Evolutionary conservation across 2,329 filamentous ascomycete species (phyloP).

Genomic region (Colletotrichum lentis): DNA sequence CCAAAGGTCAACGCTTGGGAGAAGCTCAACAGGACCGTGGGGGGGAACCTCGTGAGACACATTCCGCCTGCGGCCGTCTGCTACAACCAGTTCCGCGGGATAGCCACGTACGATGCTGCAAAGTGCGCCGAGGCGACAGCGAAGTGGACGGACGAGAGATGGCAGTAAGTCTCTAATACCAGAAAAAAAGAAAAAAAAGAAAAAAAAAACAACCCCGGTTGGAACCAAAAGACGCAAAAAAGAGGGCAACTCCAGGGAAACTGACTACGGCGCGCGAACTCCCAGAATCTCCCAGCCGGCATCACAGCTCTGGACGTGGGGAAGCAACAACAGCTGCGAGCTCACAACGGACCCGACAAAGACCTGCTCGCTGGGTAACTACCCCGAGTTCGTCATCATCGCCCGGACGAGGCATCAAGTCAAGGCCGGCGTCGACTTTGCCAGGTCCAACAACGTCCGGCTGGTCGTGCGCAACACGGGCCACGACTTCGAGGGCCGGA

Average conservation of each 20-base stretch:
- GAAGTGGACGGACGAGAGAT: conserved; percentile 48
- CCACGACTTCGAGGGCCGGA: conserved; percentile 66
- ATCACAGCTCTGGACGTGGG: conserved; percentile 52
- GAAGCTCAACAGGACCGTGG: conserved; percentile 56
- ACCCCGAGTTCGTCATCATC: conserved; percentile 48
- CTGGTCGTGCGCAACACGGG: conserved; percentile 65
- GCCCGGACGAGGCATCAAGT: conserved; percentile 40
- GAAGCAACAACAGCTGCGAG: conserved; percentile 53
- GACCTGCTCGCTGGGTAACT: conserved; percentile 52
- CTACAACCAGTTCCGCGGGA: conserved; percentile 45
- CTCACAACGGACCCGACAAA: conserved; percentile 46
- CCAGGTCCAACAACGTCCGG: conserved; percentile 54
- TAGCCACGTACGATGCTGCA: conserved; percentile 49
- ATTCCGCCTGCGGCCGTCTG: conserved; percentile 57
- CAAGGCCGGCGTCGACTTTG: conserved; percentile 47
- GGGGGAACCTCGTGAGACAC: conserved; percentile 57
- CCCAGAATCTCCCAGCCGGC: conserved; percentile 44
- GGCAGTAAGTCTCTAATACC: conserved; percentile 47
- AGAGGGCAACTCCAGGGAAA: too few species aligned
- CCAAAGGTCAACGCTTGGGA: conserved; percentile 54
- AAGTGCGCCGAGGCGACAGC: conserved; percentile 46
- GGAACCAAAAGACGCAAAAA: too few species aligned
- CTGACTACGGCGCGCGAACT: background rate
- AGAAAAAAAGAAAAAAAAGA: background rate
- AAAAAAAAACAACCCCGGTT: too few species aligned